Evolutionary conservation across 805 yeast genomes (phyloP).

Genomic region (Candida rishiriensis): DNA sequence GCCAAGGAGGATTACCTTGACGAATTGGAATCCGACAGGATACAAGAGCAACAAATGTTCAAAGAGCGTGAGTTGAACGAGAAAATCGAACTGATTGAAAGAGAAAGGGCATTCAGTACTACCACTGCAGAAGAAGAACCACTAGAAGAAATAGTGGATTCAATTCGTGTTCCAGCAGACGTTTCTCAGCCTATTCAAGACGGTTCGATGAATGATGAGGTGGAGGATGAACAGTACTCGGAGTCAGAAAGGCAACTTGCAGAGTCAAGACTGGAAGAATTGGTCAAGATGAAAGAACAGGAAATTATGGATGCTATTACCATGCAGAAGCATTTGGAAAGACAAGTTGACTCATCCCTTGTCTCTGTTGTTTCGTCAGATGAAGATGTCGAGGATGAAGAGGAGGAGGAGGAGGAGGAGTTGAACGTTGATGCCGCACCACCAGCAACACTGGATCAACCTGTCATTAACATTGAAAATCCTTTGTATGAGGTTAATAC

Average conservation of each 20-base stretch:
- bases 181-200: constrained; percentile 8
- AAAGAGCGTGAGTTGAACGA: constrained; percentile 36
- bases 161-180: constrained; percentile 10
- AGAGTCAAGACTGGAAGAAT: constrained; percentile 23
- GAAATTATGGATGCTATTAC: constrained; percentile 23
- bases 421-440: constrained; percentile 7
- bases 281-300: constrained; percentile 23
- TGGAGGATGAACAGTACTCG: constrained; percentile 16
- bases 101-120: constrained; percentile 20
- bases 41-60: constrained; percentile 31
- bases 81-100: constrained; percentile 34
- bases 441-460: constrained; percentile 3
- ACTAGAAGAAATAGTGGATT: constrained; percentile 5
- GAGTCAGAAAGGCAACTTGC: constrained; percentile 25
- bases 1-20: constrained; percentile 23
- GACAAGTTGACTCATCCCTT: constrained; percentile 14
- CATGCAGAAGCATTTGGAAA: constrained; percentile 17
- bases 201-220: constrained; percentile 2
- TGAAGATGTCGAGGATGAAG: constrained; percentile 4
- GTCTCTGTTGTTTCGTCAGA: constrained; percentile 16
- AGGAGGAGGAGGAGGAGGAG: constrained; percentile 1
- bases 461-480: not conserved
- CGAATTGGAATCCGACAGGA: constrained; percentile 26
- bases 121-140: constrained; percentile 1
- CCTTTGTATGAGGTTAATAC: not conserved